Percentiles rank a stretch among this genome's conserved stretches.
Evolutionary conservation across 805 yeast genomes (phyloP).

Genomic region (Candida ipomoeae): DNA sequence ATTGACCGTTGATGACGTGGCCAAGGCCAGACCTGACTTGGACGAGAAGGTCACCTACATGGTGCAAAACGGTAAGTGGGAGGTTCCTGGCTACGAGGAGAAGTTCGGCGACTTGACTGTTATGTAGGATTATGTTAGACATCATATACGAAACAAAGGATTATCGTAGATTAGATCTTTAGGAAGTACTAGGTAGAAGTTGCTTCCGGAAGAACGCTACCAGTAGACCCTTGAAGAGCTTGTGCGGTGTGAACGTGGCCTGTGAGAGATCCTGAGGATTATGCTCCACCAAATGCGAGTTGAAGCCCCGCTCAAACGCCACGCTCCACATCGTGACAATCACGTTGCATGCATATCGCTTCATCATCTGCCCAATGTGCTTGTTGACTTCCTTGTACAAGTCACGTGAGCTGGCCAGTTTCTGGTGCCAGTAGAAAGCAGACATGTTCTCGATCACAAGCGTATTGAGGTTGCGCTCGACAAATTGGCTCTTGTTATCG

Average conservation of each 20-base stretch:
- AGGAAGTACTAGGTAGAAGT: too few relatives aligned
- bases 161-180: neutral
- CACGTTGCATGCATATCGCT: constrained; percentile 25
- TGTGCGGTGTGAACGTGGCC: constrained; percentile 10
- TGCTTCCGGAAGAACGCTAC: neutral
- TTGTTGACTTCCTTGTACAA: constrained; percentile 15
- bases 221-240: constrained; percentile 3
- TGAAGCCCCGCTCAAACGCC: constrained; percentile 30
- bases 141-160: constrained; percentile 1
- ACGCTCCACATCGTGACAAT: constrained; percentile 28
- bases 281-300: constrained; percentile 3
- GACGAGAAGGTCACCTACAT: constrained; percentile 92
- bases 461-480: constrained; percentile 15
- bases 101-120: constrained; percentile 96
- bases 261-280: constrained; percentile 1
- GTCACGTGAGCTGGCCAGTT: constrained; percentile 3
- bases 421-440: constrained; percentile 31
- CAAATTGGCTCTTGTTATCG: neutral
- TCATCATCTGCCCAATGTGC: constrained; percentile 12
- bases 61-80: constrained; percentile 96
- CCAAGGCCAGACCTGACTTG: constrained; percentile 94
- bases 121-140: constrained; percentile 48
- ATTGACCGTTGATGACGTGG: constrained; percentile 91
- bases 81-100: constrained; percentile 97
- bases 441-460: constrained; percentile 32